Base-by-base conservation (phyloP, 805 yeast species). In the Yarrowia sp. region DNA sequence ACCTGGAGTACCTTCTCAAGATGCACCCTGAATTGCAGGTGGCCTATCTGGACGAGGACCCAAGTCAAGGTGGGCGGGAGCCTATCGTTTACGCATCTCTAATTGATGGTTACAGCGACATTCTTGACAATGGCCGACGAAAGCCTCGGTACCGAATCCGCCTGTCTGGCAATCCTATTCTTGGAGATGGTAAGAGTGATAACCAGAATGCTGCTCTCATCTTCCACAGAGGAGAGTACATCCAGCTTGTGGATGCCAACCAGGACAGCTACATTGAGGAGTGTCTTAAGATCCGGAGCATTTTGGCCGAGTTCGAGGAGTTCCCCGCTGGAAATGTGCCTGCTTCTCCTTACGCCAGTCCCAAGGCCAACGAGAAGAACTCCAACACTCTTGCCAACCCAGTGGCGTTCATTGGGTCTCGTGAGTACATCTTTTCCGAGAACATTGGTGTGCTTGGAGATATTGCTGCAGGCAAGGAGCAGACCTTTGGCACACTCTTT, bases 401-500 rank as follows among this genome's bases (percentile, higher is more conserved):
- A 0, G 92, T 89, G 62, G 96, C 95, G 2, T 88, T 89, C 66
- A 82, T 89, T 68, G 96, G 96, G 59, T 89, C 95, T 1, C 80
- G 96, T 71, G 96, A 89, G 75, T 89, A 89, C 72, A 87, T 89
- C 64, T 89, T 89, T 76, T 88, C 93, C 10, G 95, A 89, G 73
- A 89, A 89, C 72, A 82, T 87, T 67, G 96, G 96, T 54, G 84
- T 89, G 62, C 78, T 89, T 56, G 96, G 95, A 62, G 96, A 89
- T 75, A 85, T 89, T 69, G 93, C 95, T 21, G 96, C 96, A 14
- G 93, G 93, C 54, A 89, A 89, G 72, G 96, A 89, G 75, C 95
- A 89, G 73, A 89, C 95, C 10, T 89, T 89, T 76, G 95, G 96
- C 64, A 89, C 96, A 0, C 80, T 89, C 65, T 89, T 88, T 75